Base-by-base conservation (phyloP, 164 flowering plant genomes). In the Macadamia tetraphylla region DNA sequence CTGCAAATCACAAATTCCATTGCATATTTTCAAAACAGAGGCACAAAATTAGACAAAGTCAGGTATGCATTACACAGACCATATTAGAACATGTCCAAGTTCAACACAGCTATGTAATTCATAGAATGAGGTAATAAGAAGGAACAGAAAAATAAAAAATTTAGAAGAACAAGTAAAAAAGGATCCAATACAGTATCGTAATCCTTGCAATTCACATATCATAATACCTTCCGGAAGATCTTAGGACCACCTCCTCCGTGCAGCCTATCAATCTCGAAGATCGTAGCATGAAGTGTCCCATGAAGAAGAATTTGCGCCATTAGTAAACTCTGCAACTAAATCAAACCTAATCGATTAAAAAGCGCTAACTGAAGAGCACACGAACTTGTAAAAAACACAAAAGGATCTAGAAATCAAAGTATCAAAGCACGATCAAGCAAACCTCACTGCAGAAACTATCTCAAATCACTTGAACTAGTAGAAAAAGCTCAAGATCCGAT, bases 291-390 rank as follows among this genome's bases (percentile, higher is more conserved):
- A 44, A 46, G 66, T 6, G 32, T 18, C 1, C 66, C 66, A 63
- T 63, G 66, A 7, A 63, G 66, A 31, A 63, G 32, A 46, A 63
- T 63, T 29, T 44, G 53, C 15, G 65, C 65, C 65, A 63, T 63
- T 42, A 3, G 30, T 43, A 29, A 63, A 29, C 65, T 63, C 23
- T 18, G 14, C 65, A 7, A 23, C 12, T 42, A 13, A 35, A 44
- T 10, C 35, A 62, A 58, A 58, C 8, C 9, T 58, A 29, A 58
- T n/a, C 60, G 5, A 18, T 3, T 40, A 13, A 9, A 14, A 14
- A 13, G 8, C 53, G 15, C 53, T 49, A 14, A 49, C 15, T 14
- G 40, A 35, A 35, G 3, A 35, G 3, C 40, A 35, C 40, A 35
- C 3, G 40, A 23, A 23, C 23, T 23, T 23, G 23, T 23, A 23